These are phyloP conservation scores for Thraustochytrium sp. DNA, from an alignment of 352 stramenopile species.

Conservation along the genomic window DNA sequence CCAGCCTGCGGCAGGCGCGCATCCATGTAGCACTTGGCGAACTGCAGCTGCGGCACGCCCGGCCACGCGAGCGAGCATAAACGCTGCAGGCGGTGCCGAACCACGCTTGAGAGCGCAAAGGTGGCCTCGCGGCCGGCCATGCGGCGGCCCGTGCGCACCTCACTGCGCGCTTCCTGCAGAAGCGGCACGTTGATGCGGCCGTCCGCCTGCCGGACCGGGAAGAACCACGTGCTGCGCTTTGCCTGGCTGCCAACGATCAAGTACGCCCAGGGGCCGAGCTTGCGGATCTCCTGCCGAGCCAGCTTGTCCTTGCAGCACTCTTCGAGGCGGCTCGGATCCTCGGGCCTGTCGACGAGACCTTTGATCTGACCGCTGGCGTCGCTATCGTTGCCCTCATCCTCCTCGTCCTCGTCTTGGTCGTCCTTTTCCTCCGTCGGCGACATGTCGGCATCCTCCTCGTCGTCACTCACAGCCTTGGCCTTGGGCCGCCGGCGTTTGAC, in stretches of 20 bases:
- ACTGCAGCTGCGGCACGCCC: not conserved
- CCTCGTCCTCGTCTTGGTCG: not conserved
- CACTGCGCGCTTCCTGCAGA: not conserved
- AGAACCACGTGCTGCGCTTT: constrained; percentile 13
- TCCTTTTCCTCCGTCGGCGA: too few species aligned
- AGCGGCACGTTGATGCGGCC: constrained; percentile 3
- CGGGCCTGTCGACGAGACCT: not conserved
- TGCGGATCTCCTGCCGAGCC: not conserved
- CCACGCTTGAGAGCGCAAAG: not conserved
- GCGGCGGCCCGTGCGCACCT: not conserved
- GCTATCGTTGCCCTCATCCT: not conserved
- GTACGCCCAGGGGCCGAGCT: not conserved
- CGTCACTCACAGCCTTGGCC: not conserved
- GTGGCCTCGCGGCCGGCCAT: not conserved
- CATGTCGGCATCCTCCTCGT: too few species aligned
- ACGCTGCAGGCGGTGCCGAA: not conserved
- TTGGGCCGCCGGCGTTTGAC: not conserved
- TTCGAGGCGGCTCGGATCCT: not conserved
- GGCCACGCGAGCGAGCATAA: not conserved
- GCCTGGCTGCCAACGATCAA: not conserved
- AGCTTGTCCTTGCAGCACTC: not conserved
- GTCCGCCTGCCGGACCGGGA: not conserved
- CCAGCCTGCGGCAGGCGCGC: not conserved
- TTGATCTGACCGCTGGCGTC: not conserved
- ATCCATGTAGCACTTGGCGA: not conserved